These are phyloP conservation scores for Lyophyllum atratum DNA, from an alignment of 768 basidiomycete species.

Conservation along the genomic window DNA sequence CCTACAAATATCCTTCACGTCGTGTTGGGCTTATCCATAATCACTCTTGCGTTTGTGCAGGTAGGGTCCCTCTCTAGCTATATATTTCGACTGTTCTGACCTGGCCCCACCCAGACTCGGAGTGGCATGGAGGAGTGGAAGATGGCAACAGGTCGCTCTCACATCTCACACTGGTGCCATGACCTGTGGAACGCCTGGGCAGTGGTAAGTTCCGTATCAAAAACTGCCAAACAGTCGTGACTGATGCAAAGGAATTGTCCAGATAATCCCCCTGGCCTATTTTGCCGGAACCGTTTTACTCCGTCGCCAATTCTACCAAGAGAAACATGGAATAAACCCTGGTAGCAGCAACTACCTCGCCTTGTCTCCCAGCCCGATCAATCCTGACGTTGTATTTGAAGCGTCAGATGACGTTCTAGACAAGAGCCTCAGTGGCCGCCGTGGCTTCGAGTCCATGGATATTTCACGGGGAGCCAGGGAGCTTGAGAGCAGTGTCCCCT, in stretches of 20 bases:
- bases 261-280: constrained; percentile 50
- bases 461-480: constrained; percentile 12
- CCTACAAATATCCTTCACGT: constrained; percentile 60
- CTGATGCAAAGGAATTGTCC: background rate
- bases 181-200: constrained; percentile 49
- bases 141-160: constrained; percentile 33
- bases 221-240: background rate
- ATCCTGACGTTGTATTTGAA: constrained; percentile 17
- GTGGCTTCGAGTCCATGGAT: background rate
- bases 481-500: constrained; percentile 21
- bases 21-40: constrained; percentile 47
- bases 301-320: constrained; percentile 43
- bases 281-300: constrained; percentile 43
- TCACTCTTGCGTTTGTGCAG: constrained; percentile 54
- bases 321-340: constrained; percentile 24
- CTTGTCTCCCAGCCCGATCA: constrained; percentile 18
- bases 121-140: constrained; percentile 50
- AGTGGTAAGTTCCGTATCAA: constrained; percentile 34
- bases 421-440: constrained; percentile 8
- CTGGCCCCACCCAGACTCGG: constrained; percentile 29
- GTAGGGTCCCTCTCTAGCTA: constrained; percentile 28
- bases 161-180: constrained; percentile 37
- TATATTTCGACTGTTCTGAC: background rate
- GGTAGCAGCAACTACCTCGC: constrained; percentile 26
- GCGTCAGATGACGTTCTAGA: constrained; percentile 13